These are phyloP conservation scores for Suhomyces faveliae DNA, from an alignment of 805 yeast genomes.

Conservation along the genomic window DNA sequence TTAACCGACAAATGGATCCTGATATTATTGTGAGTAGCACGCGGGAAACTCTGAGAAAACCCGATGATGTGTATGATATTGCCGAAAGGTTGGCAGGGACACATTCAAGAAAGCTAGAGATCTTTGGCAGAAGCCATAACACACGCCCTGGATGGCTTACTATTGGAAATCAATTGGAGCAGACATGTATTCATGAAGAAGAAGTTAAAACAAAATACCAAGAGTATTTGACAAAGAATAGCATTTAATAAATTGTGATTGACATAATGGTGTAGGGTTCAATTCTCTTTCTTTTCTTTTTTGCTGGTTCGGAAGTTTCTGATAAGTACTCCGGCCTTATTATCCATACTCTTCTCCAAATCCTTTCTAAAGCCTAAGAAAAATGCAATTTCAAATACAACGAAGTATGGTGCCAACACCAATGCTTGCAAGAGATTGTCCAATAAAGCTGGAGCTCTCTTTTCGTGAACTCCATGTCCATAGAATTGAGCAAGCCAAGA, in stretches of 20 bases:
- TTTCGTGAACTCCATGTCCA: slow-evolving; percentile 84
- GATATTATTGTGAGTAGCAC: slow-evolving; percentile 81
- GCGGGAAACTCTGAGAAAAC: slow-evolving; percentile 86
- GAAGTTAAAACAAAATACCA: slow-evolving; percentile 50
- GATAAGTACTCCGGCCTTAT: slow-evolving; percentile 40
- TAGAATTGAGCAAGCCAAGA: slow-evolving; percentile 84
- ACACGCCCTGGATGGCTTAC: slow-evolving; percentile 87
- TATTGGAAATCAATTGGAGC: slow-evolving; percentile 74
- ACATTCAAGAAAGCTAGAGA: slow-evolving; percentile 75
- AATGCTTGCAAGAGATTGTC: slow-evolving; percentile 83
- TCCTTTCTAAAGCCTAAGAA: slow-evolving; percentile 58
- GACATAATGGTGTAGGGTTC: not conserved
- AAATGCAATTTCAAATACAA: slow-evolving; percentile 73
- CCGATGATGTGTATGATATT: slow-evolving; percentile 84
- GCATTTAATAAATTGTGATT: not conserved
- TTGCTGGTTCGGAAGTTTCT: slow-evolving; percentile 28
- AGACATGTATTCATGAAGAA: slow-evolving; percentile 54
- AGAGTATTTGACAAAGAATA: not conserved
- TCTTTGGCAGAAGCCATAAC: slow-evolving; percentile 87
- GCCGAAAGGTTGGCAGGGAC: slow-evolving; percentile 82
- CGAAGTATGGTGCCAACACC: slow-evolving; percentile 89
- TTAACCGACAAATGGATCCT: slow-evolving; percentile 61
- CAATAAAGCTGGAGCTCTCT: slow-evolving; percentile 79
- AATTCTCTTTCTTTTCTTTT: not conserved
- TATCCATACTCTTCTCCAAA: slow-evolving; percentile 50